Percentiles rank a stretch among this genome's conserved stretches.
Evolutionary conservation across 495 filamentous ascomycete genomes (phyloP).

Genomic region (Penicillium ochrochloron): DNA sequence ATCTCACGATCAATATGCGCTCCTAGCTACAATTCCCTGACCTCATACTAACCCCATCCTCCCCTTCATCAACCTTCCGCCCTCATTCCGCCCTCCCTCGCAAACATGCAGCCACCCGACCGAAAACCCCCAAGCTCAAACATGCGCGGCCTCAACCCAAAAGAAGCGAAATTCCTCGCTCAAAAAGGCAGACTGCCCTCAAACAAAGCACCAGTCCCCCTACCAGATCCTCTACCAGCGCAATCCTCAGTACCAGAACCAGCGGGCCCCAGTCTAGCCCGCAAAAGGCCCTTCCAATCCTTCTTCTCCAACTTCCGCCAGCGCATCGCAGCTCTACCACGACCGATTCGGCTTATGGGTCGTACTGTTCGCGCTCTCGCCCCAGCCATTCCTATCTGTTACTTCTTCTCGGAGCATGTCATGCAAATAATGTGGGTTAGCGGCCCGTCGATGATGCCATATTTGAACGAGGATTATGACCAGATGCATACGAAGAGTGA

Average conservation of each 20-base stretch:
- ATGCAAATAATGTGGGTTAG: conserved; percentile 64
- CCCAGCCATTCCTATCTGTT: conserved; percentile 64
- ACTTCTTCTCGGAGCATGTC: conserved; percentile 68
- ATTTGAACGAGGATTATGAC: conserved; percentile 68
- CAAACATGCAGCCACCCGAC: conserved; percentile 19
- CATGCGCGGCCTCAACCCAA: conserved; percentile 32
- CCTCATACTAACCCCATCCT: background rate
- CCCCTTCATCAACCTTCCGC: background rate
- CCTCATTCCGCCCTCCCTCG: conserved; percentile 1
- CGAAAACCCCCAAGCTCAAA: conserved; percentile 11
- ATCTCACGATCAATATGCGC: background rate
- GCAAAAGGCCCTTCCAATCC: conserved; percentile 23
- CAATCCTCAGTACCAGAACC: conserved; percentile 3
- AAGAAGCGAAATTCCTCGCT: conserved; percentile 26
- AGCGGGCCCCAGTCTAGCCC: conserved; percentile 19
- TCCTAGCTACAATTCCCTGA: background rate
- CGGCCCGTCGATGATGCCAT: conserved; percentile 79
- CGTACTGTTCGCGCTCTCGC: conserved; percentile 55
- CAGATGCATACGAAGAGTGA: conserved; percentile 58
- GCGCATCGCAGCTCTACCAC: conserved; percentile 41
- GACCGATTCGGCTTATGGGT: conserved; percentile 32
- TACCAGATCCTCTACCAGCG: conserved; percentile 7
- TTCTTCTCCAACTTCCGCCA: conserved; percentile 39
- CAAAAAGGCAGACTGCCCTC: background rate
- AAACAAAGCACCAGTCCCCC: conserved; percentile 2